These are phyloP conservation scores for Citrullus mucosospermus DNA, from an alignment of 306 rosid species.

Conservation along the genomic window DNA sequence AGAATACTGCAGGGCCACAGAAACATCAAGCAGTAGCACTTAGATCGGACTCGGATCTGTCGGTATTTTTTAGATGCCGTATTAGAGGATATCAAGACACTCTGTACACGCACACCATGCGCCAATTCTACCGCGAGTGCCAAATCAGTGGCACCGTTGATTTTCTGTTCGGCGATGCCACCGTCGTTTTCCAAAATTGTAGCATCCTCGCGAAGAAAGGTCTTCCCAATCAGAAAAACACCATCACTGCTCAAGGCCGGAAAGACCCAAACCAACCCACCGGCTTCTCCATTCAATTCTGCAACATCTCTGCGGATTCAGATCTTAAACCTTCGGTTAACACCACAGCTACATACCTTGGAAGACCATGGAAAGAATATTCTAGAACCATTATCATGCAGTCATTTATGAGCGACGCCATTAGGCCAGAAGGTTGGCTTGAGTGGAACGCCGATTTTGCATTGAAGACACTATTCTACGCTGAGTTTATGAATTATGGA, in stretches of 20 bases:
- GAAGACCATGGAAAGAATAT: constrained; percentile 75
- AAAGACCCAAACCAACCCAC: constrained; percentile 59
- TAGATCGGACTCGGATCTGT: constrained; percentile 69
- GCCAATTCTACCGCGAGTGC: constrained; percentile 82
- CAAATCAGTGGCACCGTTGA: constrained; percentile 65
- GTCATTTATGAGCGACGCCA: constrained; percentile 24
- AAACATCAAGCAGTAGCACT: constrained; percentile 92
- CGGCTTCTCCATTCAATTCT: constrained; percentile 74
- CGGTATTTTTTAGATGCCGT: constrained; percentile 55
- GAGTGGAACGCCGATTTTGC: constrained; percentile 52
- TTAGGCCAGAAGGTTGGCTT: constrained; percentile 71
- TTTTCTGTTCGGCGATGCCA: constrained; percentile 73
- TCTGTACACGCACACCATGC: constrained; percentile 80
- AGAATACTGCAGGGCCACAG: constrained; percentile 72
- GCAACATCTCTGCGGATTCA: constrained; percentile 52
- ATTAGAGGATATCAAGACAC: constrained; percentile 68
- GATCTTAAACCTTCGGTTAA: constrained; percentile 25
- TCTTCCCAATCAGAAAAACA: constrained; percentile 59
- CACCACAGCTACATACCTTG: constrained; percentile 41
- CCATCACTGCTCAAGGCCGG: constrained; percentile 81
- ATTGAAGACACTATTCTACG: constrained; percentile 50
- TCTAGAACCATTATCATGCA: constrained; percentile 68
- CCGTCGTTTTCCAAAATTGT: constrained; percentile 62
- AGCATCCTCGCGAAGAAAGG: constrained; percentile 40
- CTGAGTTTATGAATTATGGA: constrained; percentile 60